phyloP scores from a whole-genome alignment of 23 red algal genomes.

The Cyanidioschyzon merolae region DNA sequence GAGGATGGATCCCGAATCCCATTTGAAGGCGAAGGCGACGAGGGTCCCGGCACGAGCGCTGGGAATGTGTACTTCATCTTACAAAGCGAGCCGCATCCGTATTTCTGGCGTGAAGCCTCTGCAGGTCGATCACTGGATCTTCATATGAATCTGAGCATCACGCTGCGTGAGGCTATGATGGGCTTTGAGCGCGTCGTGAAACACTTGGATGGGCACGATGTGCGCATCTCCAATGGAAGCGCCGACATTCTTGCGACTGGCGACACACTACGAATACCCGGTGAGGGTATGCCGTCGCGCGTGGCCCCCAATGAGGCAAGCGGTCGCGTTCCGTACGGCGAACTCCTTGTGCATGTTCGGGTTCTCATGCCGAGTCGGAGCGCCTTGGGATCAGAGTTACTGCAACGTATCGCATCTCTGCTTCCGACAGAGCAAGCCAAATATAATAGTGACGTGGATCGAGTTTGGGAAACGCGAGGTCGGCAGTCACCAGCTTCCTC shows the following conservation, averaged over 20 bases:
- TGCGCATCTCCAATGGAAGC: not conserved
- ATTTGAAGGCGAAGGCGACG: constrained; percentile 72
- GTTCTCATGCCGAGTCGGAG: not conserved
- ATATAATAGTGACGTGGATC: not conserved
- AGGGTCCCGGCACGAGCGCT: constrained; percentile 43
- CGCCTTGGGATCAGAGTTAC: not conserved
- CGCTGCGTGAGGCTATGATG: constrained; percentile 66
- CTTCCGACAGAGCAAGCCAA: not conserved
- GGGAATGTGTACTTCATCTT: constrained; percentile 64
- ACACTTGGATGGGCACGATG: constrained; percentile 70
- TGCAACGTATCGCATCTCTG: not conserved
- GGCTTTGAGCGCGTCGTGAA: constrained; percentile 53
- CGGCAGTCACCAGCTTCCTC: not conserved
- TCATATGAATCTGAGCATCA: constrained; percentile 42
- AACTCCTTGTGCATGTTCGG: not conserved
- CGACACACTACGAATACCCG: not conserved
- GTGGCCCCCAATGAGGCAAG: not conserved
- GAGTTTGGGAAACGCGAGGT: not conserved
- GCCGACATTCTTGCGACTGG: not conserved
- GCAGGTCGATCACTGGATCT: constrained; percentile 30
- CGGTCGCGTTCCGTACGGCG: not conserved
- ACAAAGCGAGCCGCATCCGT: constrained; percentile 27
- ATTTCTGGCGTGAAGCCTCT: constrained; percentile 37
- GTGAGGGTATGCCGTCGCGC: constrained; percentile 4
- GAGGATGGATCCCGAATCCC: constrained; percentile 37